Percentiles rank a stretch among this genome's conserved stretches.
These are phyloP conservation scores for Pisolithus albus DNA, from an alignment of 768 basidiomycete species.

Conservation along the genomic window DNA sequence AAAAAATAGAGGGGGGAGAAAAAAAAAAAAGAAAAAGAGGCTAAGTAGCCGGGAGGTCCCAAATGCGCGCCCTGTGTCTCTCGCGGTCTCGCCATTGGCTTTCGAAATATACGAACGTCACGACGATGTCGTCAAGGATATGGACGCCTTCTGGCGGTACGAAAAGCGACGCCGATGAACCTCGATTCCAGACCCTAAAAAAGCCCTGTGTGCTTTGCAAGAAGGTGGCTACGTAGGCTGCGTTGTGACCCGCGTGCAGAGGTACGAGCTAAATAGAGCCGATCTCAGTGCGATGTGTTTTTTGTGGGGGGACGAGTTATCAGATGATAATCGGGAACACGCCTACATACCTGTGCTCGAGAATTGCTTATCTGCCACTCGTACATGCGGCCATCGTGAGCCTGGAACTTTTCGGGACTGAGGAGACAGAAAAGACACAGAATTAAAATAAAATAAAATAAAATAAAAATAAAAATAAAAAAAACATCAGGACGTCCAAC, in stretches of 20 bases:
- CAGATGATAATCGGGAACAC: background rate
- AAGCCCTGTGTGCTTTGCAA: slow-evolving; percentile 12
- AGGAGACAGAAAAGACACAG: no score
- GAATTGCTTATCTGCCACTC: slow-evolving; percentile 24
- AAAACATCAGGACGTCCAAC: background rate
- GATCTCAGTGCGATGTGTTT: background rate
- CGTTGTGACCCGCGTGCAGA: background rate
- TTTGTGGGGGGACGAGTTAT: background rate
- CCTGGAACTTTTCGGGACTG: slow-evolving; percentile 24
- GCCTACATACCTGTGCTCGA: slow-evolving; percentile 20
- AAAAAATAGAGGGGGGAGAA: no score
- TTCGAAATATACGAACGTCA: slow-evolving; percentile 32
- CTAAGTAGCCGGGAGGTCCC: slow-evolving; percentile 6
- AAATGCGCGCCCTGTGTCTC: slow-evolving; percentile 5
- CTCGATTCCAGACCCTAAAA: slow-evolving; percentile 13
- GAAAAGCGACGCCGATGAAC: slow-evolving; percentile 16
- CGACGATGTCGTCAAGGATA: slow-evolving; percentile 31
- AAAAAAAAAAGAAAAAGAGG: no score
- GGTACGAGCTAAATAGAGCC: slow-evolving; percentile 20
- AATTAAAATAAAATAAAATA: no score
- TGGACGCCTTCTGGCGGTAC: slow-evolving; percentile 22
- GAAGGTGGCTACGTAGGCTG: slow-evolving; percentile 25
- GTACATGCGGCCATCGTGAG: slow-evolving; percentile 13
- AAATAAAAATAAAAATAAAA: no score
- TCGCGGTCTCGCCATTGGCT: slow-evolving; percentile 24